phyloP scores from a whole-genome alignment of 148 eudicot species.

The Rheum nobile region DNA sequence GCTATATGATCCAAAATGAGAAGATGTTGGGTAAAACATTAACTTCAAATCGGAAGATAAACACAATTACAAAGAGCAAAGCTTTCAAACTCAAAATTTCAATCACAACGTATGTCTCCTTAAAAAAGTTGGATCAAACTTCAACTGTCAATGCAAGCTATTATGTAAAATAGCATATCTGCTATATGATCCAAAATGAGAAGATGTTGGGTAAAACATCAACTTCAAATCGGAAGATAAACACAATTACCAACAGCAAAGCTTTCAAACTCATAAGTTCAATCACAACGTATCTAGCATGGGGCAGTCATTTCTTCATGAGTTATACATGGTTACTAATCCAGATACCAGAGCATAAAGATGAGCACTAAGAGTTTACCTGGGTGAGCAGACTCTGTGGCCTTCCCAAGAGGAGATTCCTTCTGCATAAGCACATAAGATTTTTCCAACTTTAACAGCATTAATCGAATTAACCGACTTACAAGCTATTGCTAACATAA shows the following conservation, averaged over 20 bases:
- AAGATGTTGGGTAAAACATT: no score
- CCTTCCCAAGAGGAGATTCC: conserved; percentile 75
- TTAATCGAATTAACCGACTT: background rate
- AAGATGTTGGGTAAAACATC: background rate
- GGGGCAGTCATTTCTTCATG: background rate
- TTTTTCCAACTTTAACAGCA: background rate
- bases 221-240: background rate
- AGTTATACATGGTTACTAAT: background rate
- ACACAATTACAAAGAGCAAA: no score
- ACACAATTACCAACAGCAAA: background rate
- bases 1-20: no score
- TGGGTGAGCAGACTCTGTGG: conserved; percentile 92
- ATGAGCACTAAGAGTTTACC: conserved; percentile 27
- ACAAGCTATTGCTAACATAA: no score
- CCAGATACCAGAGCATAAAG: background rate
- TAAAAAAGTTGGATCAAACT: background rate
- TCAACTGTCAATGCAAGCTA: background rate
- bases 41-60: no score
- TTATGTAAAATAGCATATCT: background rate
- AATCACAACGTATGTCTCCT: no score
- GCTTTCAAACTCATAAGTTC: background rate
- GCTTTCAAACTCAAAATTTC: no score
- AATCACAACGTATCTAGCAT: background rate
- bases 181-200: background rate
- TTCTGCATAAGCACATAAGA: conserved; percentile 42